Percentiles rank a stretch among this genome's conserved stretches.
phyloP scores from a whole-genome alignment of 352 stramenopile genomes.

The Phytophthora constricta region DNA sequence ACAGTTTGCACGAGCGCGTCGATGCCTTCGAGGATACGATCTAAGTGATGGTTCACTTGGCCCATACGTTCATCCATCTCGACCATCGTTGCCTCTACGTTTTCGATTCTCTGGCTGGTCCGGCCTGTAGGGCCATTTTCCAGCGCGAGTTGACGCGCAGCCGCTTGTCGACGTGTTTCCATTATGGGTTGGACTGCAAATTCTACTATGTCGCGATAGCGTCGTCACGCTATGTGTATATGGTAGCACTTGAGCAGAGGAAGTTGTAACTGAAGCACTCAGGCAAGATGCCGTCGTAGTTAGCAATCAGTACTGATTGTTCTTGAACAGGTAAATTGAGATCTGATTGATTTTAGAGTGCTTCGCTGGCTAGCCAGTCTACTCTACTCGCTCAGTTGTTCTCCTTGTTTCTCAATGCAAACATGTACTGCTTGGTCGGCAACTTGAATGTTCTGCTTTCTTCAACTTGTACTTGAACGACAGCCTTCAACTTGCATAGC shows the following conservation, averaged over 20 bases:
- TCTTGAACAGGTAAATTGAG: slow-evolving; percentile 21
- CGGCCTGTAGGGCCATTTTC: neutral
- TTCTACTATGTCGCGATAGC: slow-evolving; percentile 18
- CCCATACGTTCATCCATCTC: slow-evolving; percentile 9
- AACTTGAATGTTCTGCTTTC: neutral
- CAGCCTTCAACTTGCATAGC: neutral
- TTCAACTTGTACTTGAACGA: neutral
- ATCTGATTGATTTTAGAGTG: slow-evolving; percentile 12
- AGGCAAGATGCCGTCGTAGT: slow-evolving; percentile 13
- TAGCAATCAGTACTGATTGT: slow-evolving; percentile 7
- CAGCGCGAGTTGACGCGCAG: neutral
- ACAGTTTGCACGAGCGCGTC: slow-evolving; percentile 8
- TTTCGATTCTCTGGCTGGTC: neutral
- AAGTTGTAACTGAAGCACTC: slow-evolving; percentile 19
- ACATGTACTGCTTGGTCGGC: neutral
- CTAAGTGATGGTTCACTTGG: slow-evolving; percentile 9
- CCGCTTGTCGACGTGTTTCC: neutral
- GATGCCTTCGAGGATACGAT: slow-evolving; percentile 12
- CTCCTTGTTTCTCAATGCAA: neutral
- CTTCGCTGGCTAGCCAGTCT: neutral
- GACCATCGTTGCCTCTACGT: neutral
- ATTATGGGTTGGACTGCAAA: slow-evolving; percentile 3
- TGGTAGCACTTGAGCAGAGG: slow-evolving; percentile 5
- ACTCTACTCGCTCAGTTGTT: neutral
- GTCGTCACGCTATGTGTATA: neutral